Conservation (phyloP, 2,329 filamentous ascomycete genomes). For the Hypoxylon sp. region DNA sequence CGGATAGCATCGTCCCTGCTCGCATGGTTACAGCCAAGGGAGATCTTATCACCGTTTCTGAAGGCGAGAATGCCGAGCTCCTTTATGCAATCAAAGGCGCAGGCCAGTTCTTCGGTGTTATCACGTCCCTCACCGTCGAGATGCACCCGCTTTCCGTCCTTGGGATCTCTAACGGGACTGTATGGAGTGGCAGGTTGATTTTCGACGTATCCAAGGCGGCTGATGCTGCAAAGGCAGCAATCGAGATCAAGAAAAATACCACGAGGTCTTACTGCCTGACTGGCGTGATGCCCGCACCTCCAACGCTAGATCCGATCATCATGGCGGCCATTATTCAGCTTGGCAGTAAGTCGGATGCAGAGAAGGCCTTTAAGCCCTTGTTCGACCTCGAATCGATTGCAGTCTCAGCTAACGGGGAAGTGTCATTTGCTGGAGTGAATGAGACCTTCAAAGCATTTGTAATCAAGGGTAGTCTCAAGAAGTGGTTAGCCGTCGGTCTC, state of each 20-base stretch:
- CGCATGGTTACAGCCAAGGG: slow-evolving; percentile 21
- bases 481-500: slow-evolving; percentile 15
- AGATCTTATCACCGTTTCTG: slow-evolving; percentile 12
- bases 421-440: slow-evolving; percentile 9
- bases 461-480: slow-evolving; percentile 14
- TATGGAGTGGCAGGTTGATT: slow-evolving; percentile 15
- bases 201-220: slow-evolving; percentile 13
- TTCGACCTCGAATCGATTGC: slow-evolving; percentile 8
- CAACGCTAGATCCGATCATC: slow-evolving; percentile 15
- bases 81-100: slow-evolving; percentile 20
- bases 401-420: neutral
- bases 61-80: slow-evolving; percentile 10
- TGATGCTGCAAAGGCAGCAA: neutral
- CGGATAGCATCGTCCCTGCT: slow-evolving; percentile 22
- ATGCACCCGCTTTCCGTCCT: slow-evolving; percentile 15
- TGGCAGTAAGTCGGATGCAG: slow-evolving; percentile 10
- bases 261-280: slow-evolving; percentile 15
- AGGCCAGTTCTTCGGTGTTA: slow-evolving; percentile 12
- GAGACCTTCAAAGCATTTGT: slow-evolving; percentile 10
- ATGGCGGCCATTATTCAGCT: slow-evolving; percentile 10
- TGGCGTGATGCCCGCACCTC: slow-evolving; percentile 10
- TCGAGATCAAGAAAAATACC: slow-evolving; percentile 14
- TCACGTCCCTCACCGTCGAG: slow-evolving; percentile 15
- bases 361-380: slow-evolving; percentile 18
- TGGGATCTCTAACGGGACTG: neutral